Base-by-base conservation (phyloP, 2,329 filamentous ascomycete genomes). In the Penicillium sp. region DNA sequence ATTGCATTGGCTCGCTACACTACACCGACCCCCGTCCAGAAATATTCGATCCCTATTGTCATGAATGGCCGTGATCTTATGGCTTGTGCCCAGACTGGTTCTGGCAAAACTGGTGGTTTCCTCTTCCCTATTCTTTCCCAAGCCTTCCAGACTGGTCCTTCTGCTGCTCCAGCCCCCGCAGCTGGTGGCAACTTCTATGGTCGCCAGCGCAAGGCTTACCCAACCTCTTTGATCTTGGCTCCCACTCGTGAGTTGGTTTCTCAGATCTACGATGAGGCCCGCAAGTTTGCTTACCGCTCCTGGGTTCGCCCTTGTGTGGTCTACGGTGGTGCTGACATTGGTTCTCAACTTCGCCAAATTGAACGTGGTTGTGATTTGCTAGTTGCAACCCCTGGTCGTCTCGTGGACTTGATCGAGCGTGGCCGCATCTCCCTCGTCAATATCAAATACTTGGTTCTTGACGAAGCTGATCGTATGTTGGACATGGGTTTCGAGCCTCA, bases 401-500 rank as follows among this genome's bases (percentile, higher is more conserved):
- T 99, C 64, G 92, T 97, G 71, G 94, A 99, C 75, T 82, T 99
- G 77, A 95, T 99, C 71, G 94, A 97, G 83, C 91, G 94, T 82
- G 94, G 94, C 71, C 91, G 93, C 72, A 97, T 99, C 74, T 97
- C 94, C 46, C 87, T 99, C 56, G 85, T 87, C 77, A 97, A 96
- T 83, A 99, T 99, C 84, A 97, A 97, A 83, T 99, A 99, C 74
- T 85, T 99, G 61, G 91, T 99, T 67, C 90, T 99, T 55, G 94
- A 99, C 68, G 94, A 99, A 85, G 94, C 94, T 76, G 94, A 99
- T 81, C 94, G 94, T 75, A 99, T 99, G 94, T 83, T 99, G 83
- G 94, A 99, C 84, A 99, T 99, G 94, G 94, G 94, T 94, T 99
- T 99, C 83, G 94, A 99, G 82, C 94, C 94, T 69, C 94, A 99